Percentiles rank a stretch among this genome's conserved stretches.
phyloP scores from a whole-genome alignment of 257 asterid genomes.

The Solanum acaule region DNA sequence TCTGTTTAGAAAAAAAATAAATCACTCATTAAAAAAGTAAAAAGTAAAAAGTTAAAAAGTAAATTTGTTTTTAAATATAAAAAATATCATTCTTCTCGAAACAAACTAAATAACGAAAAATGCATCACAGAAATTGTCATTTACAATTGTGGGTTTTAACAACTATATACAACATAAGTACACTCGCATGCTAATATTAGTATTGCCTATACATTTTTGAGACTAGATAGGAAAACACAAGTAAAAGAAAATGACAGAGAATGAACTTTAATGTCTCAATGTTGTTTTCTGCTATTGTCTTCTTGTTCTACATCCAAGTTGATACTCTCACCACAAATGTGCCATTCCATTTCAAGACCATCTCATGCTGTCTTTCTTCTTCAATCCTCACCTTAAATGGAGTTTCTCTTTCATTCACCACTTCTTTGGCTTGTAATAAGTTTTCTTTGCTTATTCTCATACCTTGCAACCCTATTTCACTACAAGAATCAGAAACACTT shows the following conservation, averaged over 20 bases:
- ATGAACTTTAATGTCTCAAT: too few species aligned
- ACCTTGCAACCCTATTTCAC: conserved; percentile 9
- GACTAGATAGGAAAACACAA: neutral
- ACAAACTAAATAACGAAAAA: neutral
- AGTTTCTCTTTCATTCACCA: conserved; percentile 35
- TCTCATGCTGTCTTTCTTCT: conserved; percentile 26
- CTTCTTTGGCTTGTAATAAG: conserved; percentile 43
- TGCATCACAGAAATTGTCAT: neutral
- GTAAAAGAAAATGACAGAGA: neutral
- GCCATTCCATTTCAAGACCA: conserved; percentile 58
- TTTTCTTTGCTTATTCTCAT: conserved; percentile 33
- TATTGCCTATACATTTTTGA: neutral
- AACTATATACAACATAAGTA: neutral
- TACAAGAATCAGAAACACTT: neutral
- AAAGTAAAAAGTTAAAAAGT: neutral
- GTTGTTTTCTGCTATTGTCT: neutral
- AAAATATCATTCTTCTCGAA: neutral
- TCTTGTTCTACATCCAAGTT: conserved; percentile 45
- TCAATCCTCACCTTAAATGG: conserved; percentile 24
- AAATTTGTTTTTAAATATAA: neutral
- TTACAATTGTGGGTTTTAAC: neutral
- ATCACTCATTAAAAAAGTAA: neutral
- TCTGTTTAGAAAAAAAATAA: neutral
- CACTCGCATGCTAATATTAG: neutral
- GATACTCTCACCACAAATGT: conserved; percentile 55